Percentiles rank a stretch among this genome's conserved stretches.
These are phyloP conservation scores for Hypsizygus marmoreus DNA, from an alignment of 768 basidiomycete genomes.

Conservation along the genomic window DNA sequence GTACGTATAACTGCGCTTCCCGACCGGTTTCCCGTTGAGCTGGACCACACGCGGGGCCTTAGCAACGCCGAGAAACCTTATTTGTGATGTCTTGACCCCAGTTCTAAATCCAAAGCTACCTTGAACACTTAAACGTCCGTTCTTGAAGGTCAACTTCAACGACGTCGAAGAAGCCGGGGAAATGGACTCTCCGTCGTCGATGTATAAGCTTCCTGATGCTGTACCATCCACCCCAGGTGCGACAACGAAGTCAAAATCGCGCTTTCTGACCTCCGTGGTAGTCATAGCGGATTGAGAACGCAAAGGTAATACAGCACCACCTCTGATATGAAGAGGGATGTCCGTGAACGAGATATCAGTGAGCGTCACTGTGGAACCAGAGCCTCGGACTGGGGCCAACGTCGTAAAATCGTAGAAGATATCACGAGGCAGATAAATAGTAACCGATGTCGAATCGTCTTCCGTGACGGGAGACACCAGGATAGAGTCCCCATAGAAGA, in stretches of 20 bases:
- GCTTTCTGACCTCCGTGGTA: slow-evolving; percentile 52
- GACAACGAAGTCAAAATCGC: slow-evolving; percentile 63
- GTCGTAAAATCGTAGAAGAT: slow-evolving; percentile 67
- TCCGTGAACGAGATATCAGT: slow-evolving; percentile 51
- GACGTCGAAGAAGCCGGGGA: slow-evolving; percentile 31
- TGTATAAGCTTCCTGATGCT: slow-evolving; percentile 56
- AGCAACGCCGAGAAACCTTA: slow-evolving; percentile 40
- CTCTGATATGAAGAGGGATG: slow-evolving; percentile 65
- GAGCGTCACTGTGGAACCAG: slow-evolving; percentile 45
- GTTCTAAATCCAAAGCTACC: slow-evolving; percentile 39
- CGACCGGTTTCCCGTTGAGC: slow-evolving; percentile 29
- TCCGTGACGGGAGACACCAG: slow-evolving; percentile 71
- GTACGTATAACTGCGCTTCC: slow-evolving; percentile 26
- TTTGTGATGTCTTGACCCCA: slow-evolving; percentile 38
- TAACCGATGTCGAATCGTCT: slow-evolving; percentile 58
- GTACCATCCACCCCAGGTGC: slow-evolving; percentile 55
- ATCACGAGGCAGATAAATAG: slow-evolving; percentile 63
- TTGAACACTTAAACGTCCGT: slow-evolving; percentile 31
- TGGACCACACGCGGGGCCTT: slow-evolving; percentile 29
- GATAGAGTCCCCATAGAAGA: slow-evolving; percentile 67
- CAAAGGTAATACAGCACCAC: slow-evolving; percentile 61
- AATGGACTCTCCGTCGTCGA: slow-evolving; percentile 66
- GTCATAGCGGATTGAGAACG: slow-evolving; percentile 60
- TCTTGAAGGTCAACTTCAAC: slow-evolving; percentile 33
- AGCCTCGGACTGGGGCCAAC: slow-evolving; percentile 48